Percentiles rank a stretch among this genome's conserved stretches.
phyloP scores from a whole-genome alignment of 2,329 filamentous ascomycete species.

The Diaporthe sp. region DNA sequence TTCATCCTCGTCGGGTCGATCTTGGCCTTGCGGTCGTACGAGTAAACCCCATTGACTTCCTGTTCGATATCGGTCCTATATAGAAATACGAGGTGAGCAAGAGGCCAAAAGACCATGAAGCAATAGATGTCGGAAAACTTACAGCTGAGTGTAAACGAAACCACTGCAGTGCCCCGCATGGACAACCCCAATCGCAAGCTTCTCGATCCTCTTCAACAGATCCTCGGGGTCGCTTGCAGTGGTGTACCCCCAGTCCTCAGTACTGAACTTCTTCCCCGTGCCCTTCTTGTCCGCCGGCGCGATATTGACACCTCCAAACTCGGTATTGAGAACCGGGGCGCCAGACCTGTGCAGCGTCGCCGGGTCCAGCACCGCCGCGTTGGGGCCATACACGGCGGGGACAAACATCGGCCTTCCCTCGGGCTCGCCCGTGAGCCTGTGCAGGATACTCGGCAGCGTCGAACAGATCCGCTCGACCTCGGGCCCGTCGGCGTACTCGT shows the following conservation, averaged over 20 bases:
- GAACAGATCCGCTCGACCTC: constrained; percentile 68
- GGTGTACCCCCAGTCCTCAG: constrained; percentile 76
- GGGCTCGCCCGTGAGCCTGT: constrained; percentile 53
- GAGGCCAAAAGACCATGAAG: neutral
- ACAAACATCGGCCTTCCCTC: constrained; percentile 68
- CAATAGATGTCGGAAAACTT: constrained; percentile 46
- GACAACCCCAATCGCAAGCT: constrained; percentile 69
- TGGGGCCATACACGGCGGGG: constrained; percentile 51
- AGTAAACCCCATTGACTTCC: constrained; percentile 76
- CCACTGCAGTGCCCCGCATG: constrained; percentile 69
- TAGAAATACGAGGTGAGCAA: constrained; percentile 29
- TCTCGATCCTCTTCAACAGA: constrained; percentile 69
- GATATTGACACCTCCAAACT: constrained; percentile 78
- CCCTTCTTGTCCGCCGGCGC: constrained; percentile 57
- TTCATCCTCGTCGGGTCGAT: constrained; percentile 68
- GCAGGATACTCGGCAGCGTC: constrained; percentile 65
- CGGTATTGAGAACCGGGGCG: constrained; percentile 74
- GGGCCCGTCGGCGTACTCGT: constrained; percentile 73
- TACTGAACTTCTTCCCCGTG: constrained; percentile 48
- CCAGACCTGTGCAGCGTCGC: constrained; percentile 65
- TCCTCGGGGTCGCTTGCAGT: constrained; percentile 72
- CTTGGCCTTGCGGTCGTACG: constrained; percentile 72
- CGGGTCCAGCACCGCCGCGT: constrained; percentile 50
- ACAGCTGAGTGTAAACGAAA: constrained; percentile 77
- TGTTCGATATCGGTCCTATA: constrained; percentile 71